These are phyloP conservation scores for Hygrophila difformis DNA, from an alignment of 257 asterid genomes.

Conservation along the genomic window DNA sequence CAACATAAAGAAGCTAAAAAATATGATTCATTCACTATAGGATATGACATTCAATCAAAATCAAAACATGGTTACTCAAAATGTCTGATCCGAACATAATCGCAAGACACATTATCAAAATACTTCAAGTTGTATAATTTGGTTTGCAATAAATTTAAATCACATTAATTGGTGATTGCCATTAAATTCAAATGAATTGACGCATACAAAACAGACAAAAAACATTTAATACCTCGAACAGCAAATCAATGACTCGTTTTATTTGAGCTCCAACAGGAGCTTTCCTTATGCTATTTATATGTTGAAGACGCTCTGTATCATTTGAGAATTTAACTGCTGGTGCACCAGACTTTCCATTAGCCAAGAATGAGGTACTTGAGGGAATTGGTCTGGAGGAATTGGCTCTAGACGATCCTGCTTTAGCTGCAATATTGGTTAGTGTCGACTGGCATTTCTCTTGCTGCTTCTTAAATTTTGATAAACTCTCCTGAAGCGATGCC, in stretches of 20 bases:
- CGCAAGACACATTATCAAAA: too few species aligned
- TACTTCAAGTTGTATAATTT: too few species aligned
- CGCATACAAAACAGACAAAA: background rate
- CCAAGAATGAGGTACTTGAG: constrained; percentile 23
- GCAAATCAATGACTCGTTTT: constrained; percentile 79
- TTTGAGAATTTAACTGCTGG: constrained; percentile 66
- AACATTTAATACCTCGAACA: constrained; percentile 47
- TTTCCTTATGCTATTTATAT: constrained; percentile 83
- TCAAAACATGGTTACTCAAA: too few species aligned
- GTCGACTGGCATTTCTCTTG: constrained; percentile 63
- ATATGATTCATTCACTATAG: too few species aligned
- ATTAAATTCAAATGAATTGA: too few species aligned
- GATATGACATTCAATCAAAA: too few species aligned
- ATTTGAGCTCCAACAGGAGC: constrained; percentile 94
- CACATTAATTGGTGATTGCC: too few species aligned
- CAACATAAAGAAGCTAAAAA: too few species aligned
- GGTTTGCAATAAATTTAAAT: too few species aligned
- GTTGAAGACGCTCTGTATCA: constrained; percentile 79
- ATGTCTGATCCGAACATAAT: too few species aligned
- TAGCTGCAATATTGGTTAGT: constrained; percentile 34
- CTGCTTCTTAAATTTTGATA: constrained; percentile 48
- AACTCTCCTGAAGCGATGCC: constrained; percentile 43
- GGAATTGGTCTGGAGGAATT: constrained; percentile 29
- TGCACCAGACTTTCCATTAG: constrained; percentile 44
- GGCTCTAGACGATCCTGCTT: constrained; percentile 34